A percentile compares a stretch with the other conserved stretches of the same genome.
Conservation (phyloP, 2,329 filamentous ascomycete species). For the Graphilbum ipis-grandicollis region DNA sequence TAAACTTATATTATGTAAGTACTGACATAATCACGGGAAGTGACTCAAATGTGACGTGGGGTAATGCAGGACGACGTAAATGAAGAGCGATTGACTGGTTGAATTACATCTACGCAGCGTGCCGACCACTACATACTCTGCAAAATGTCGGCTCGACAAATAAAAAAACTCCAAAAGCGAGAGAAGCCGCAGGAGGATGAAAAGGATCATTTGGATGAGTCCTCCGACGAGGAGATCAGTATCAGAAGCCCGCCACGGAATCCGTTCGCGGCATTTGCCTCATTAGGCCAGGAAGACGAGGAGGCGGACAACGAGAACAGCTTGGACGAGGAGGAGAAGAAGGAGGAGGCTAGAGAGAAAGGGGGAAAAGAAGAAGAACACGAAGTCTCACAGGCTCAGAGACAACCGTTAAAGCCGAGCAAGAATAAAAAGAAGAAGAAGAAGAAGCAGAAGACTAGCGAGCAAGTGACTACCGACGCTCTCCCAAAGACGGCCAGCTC, state of each 20-base stretch:
- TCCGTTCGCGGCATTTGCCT: conserved; percentile 31
- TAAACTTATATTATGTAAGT: no score
- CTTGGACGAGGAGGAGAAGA: conserved; percentile 17
- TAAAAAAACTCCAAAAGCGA: conserved; percentile 34
- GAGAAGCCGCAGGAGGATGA: conserved; percentile 18
- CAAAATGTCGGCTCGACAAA: conserved; percentile 31
- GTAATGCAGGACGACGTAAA: no score
- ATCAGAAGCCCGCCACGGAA: conserved; percentile 2
- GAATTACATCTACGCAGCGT: no score
- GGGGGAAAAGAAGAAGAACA: no score
- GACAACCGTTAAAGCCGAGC: conserved; percentile 3
- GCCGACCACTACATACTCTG: no score
- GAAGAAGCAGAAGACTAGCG: no score
- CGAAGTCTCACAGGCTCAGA: no score
- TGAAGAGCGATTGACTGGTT: no score
- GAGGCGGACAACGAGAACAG: conserved; percentile 21
- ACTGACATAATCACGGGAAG: no score
- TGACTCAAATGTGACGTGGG: no score
- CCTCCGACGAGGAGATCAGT: conserved; percentile 4
- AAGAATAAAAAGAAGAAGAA: conserved; percentile 21
- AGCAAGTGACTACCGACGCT: no score
- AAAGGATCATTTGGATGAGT: conserved; percentile 13
- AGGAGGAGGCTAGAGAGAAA: conserved; percentile 10
- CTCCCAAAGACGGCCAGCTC: no score
- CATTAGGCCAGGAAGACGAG: conserved; percentile 27